Evolutionary conservation across 2,329 filamentous ascomycete species (phyloP).

Genomic region (Periconia macrospinosa): DNA sequence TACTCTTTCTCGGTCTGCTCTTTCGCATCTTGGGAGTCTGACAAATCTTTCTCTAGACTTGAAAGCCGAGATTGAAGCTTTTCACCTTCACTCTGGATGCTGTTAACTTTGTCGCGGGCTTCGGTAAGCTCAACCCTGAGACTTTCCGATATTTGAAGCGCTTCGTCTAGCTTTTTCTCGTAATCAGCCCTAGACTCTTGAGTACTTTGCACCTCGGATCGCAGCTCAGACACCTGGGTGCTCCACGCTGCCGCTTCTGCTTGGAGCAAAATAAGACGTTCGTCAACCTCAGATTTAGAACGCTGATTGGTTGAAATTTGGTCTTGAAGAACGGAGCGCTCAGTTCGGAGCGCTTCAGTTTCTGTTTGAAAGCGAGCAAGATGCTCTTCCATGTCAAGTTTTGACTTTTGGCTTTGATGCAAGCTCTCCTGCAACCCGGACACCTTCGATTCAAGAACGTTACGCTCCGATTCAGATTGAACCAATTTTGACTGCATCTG

Average conservation of each 20-base stretch:
- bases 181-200: conserved; percentile 5
- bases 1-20: conserved; percentile 20
- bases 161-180: conserved; percentile 7
- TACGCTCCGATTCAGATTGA: conserved; percentile 11
- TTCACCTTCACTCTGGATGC: conserved; percentile 12
- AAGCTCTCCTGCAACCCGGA: conserved; percentile 7
- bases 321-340: conserved; percentile 2
- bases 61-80: conserved; percentile 15
- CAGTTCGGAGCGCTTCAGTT: neutral
- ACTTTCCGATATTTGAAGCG: neutral
- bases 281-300: conserved; percentile 15
- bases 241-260: conserved; percentile 1
- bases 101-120: conserved; percentile 12
- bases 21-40: conserved; percentile 18
- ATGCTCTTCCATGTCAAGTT: conserved; percentile 1
- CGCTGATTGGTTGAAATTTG: conserved; percentile 1
- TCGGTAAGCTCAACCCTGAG: conserved; percentile 3
- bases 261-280: conserved; percentile 5
- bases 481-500: conserved; percentile 18
- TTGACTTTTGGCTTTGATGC: conserved; percentile 3
- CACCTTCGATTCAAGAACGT: conserved; percentile 12
- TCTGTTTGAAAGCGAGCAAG: neutral
- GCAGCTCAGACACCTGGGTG: conserved; percentile 2
- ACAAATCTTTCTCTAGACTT: conserved; percentile 11
- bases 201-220: neutral